Evolutionary conservation across 2,329 filamentous ascomycete species (phyloP).

Genomic region (Colletotrichum tropicicola): DNA sequence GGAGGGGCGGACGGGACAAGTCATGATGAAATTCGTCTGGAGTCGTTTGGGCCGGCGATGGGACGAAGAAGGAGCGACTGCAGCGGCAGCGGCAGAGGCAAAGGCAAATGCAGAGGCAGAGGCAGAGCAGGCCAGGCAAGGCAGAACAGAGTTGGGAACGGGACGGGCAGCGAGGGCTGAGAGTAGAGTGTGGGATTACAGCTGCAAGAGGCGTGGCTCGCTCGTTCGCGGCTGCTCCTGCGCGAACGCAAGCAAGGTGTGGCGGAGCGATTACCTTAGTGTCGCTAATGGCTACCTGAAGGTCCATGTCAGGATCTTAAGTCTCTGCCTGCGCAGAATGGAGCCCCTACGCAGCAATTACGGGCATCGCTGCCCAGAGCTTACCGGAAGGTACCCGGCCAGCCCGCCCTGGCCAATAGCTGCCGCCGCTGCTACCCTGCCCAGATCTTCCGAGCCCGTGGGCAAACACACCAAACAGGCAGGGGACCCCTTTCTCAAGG

Average conservation of each 20-base stretch:
- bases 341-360: not conserved
- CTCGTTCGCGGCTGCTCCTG: constrained; percentile 2
- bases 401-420: constrained; percentile 6
- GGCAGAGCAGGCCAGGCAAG: too few relatives aligned
- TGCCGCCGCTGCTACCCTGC: not conserved
- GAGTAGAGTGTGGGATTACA: constrained; percentile 8
- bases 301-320: constrained; percentile 9
- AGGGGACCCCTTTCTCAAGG: constrained; percentile 21
- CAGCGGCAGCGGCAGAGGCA: not conserved
- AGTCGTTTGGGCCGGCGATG: constrained; percentile 22
- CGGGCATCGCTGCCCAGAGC: not conserved
- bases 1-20: constrained; percentile 1
- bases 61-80: constrained; percentile 20
- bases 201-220: constrained; percentile 2
- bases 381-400: constrained; percentile 13
- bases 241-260: constrained; percentile 16
- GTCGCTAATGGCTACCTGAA: constrained; percentile 16
- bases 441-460: constrained; percentile 10
- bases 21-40: constrained; percentile 28
- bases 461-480: not conserved
- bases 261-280: constrained; percentile 7
- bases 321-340: constrained; percentile 18
- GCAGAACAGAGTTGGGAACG: too few relatives aligned
- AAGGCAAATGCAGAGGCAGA: not conserved
- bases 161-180: not conserved